Evolutionary conservation across 2,329 filamentous ascomycete species (phyloP), one percentile per base, ranked within the genome.

Genomic region (Exophiala dermatitidis): DNA sequence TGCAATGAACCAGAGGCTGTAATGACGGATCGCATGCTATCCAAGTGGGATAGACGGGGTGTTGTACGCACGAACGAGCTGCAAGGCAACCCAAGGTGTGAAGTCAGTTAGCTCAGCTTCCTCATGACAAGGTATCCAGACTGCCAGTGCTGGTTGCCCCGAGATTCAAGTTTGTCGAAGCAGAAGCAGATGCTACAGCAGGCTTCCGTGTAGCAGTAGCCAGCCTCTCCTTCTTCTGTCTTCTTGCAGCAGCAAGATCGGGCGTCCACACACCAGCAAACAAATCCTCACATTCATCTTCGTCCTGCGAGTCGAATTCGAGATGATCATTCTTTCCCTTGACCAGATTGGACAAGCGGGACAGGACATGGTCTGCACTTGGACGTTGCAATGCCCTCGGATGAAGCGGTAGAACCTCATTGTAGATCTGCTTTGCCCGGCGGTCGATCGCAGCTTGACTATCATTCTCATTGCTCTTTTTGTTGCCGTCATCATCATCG

Each of bases 281-380:
- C 31, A 84, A 59, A 65, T 83, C 81, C 66, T 84, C 81, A 56
- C 81, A 84, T 67, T 84, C 81, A 56, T 84, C 81, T 62, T 84
- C 81, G 64, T 84, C 81, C 67, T 83, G 77, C 53, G 76, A 80
- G 62, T 84, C 81, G 62, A 84, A 84, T 62, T 82, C 77, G 2
- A 80, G 58, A n/a, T 71, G 44, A 46, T 37, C 45, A 47, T 54
- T 40, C 29, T 41, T 30, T 19, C 43, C 46, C 1, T n/a, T 12
- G 1, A 5, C 19, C 9, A 38, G 1, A 5, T 8, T 38, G 6
- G 7, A 8, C 2, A 26, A 1, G 7, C 4, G 10, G 6, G 7
- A 8, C 3, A 26, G 45, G 6, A 12, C 36, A 6, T 46, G 44
- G 10, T 10, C 41, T 36, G 57, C 58, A 34, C 46, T 44, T 5